These are phyloP conservation scores for Melocanna baccifera DNA, from an alignment of 176 grass and related monocot genomes.

Conservation along the genomic window DNA sequence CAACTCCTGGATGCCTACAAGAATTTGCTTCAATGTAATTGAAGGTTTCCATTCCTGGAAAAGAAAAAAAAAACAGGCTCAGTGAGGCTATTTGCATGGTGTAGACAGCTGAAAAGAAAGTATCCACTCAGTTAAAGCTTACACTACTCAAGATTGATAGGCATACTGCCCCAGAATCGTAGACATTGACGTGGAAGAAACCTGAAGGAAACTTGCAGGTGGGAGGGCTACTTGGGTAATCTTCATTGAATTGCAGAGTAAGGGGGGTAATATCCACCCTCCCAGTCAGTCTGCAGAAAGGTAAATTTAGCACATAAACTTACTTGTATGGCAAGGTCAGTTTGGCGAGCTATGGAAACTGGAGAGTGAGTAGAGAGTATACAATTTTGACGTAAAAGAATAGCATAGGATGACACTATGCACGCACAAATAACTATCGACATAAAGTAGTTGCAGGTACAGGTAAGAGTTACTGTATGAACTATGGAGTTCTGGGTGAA, in stretches of 20 bases:
- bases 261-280: constrained; percentile 79
- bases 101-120: not conserved
- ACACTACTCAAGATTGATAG: constrained; percentile 69
- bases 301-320: not conserved
- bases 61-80: not conserved
- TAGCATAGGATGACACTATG: not conserved
- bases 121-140: constrained; percentile 25
- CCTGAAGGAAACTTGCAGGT: constrained; percentile 73
- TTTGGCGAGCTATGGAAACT: not conserved
- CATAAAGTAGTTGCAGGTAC: not conserved
- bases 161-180: constrained; percentile 61
- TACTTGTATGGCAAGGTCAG: not conserved
- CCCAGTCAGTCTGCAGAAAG: constrained; percentile 80
- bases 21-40: constrained; percentile 79
- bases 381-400: not conserved
- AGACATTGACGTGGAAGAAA: constrained; percentile 88
- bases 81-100: not conserved
- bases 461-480: not conserved
- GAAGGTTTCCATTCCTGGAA: constrained; percentile 83
- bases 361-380: not conserved
- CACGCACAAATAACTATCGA: not conserved
- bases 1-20: constrained; percentile 82
- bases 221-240: constrained; percentile 65
- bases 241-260: constrained; percentile 56
- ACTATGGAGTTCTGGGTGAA: not conserved